phyloP scores from a whole-genome alignment of 805 yeast genomes.

The Aciculoconidium aculeatum region DNA sequence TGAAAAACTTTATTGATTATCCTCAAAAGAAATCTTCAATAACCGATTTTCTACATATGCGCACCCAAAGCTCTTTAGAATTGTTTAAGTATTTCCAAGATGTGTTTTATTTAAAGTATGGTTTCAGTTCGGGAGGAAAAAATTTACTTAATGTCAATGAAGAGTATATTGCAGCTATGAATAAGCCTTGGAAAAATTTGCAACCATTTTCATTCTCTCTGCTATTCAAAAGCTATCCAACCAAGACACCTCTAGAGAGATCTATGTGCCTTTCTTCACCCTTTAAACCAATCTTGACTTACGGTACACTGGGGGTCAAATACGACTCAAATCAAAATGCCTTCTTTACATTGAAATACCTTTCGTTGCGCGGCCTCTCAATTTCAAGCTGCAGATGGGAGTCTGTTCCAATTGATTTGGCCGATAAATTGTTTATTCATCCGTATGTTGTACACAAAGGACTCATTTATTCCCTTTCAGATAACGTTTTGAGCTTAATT shows the following conservation, averaged over 20 bases:
- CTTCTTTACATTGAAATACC: no score
- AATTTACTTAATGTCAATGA: no score
- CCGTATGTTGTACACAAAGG: constrained; percentile 4
- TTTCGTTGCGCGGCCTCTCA: no score
- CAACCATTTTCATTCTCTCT: no score
- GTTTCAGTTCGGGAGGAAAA: no score
- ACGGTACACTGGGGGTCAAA: not conserved
- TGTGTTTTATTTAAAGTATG: constrained; percentile 2
- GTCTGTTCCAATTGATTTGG: constrained; percentile 2
- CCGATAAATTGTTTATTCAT: constrained; percentile 7
- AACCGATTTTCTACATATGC: no score
- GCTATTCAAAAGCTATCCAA: constrained; percentile 2
- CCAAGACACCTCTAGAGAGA: constrained; percentile 3
- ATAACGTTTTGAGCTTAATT: constrained; percentile 3
- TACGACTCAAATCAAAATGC: no score
- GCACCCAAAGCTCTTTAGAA: no score
- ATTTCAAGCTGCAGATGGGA: constrained; percentile 1
- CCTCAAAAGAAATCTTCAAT: no score
- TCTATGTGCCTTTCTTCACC: constrained; percentile 1
- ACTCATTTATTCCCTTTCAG: constrained; percentile 6
- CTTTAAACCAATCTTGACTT: constrained; percentile 2
- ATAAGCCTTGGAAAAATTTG: no score
- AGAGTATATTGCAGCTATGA: no score
- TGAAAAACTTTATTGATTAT: no score
- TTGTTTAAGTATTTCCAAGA: constrained; percentile 5